Conservation (phyloP, 306 rosid genomes). For the Fagus crenata region DNA sequence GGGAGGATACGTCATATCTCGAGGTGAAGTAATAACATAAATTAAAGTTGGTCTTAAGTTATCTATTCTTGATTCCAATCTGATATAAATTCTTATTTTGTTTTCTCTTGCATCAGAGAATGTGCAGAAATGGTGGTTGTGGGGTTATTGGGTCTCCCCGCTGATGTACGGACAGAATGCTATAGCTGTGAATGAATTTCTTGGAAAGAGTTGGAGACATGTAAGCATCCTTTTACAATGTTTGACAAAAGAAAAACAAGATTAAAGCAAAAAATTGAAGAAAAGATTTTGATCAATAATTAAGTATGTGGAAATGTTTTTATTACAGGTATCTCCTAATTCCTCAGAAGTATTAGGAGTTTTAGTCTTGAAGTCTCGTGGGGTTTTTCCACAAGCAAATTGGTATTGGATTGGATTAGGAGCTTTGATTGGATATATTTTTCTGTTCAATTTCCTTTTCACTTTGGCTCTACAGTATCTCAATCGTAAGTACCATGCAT, state of each 20-base stretch:
- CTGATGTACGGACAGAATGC: constrained; percentile 95
- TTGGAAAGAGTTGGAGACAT: constrained; percentile 71
- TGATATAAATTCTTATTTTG: constrained; percentile 8
- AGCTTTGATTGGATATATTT: constrained; percentile 67
- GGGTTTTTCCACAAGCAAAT: constrained; percentile 68
- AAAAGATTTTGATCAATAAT: constrained; percentile 8
- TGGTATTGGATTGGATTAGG: constrained; percentile 96
- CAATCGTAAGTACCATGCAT: constrained; percentile 50
- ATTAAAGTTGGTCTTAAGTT: not conserved
- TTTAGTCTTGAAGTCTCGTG: constrained; percentile 64
- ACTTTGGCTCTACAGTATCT: constrained; percentile 66
- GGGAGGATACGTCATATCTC: constrained; percentile 82
- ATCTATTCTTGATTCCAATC: constrained; percentile 4
- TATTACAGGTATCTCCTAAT: constrained; percentile 57
- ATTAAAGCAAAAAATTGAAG: constrained; percentile 56
- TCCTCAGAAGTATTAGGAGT: constrained; percentile 74
- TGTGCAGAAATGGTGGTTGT: constrained; percentile 72
- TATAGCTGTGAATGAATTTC: constrained; percentile 79
- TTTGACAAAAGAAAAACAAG: not conserved
- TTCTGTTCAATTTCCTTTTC: constrained; percentile 68
- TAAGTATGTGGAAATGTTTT: constrained; percentile 11
- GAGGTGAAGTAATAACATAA: constrained; percentile 46
- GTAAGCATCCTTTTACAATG: constrained; percentile 17
- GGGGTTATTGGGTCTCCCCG: constrained; percentile 71
- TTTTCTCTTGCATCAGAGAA: constrained; percentile 52